Evolutionary conservation across 768 basidiomycete genomes (phyloP).

Genomic region (Termitomyces sp.): DNA sequence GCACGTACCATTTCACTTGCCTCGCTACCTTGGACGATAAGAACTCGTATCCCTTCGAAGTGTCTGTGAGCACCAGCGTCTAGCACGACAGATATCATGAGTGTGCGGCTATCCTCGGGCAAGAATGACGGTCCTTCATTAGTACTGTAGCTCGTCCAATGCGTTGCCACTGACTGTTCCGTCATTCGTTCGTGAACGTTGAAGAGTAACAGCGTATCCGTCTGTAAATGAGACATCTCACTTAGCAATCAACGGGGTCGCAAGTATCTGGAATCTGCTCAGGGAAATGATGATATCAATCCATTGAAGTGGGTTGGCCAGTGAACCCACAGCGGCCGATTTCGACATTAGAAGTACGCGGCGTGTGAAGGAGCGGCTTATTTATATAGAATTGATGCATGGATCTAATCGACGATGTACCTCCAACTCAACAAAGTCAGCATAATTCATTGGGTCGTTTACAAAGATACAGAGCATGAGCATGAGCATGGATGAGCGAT

Average conservation of each 20-base stretch:
- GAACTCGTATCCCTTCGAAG: slow-evolving; percentile 6
- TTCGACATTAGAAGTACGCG: not conserved
- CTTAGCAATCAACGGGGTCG: not conserved
- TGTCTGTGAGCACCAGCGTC: slow-evolving; percentile 4
- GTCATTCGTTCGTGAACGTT: not conserved
- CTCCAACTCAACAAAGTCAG: not conserved
- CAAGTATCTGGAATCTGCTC: not conserved
- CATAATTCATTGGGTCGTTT: not conserved
- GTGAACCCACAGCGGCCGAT: not conserved
- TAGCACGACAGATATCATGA: slow-evolving; percentile 7
- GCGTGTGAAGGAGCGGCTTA: not conserved
- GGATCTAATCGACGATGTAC: no score
- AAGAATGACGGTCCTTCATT: slow-evolving; percentile 5
- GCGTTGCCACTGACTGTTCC: not conserved
- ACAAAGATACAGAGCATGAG: not conserved
- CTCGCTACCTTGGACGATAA: not conserved
- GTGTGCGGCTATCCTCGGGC: slow-evolving; percentile 3
- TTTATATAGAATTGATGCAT: not conserved
- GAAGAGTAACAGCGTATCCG: not conserved
- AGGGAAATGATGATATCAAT: not conserved
- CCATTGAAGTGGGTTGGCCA: not conserved
- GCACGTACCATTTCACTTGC: not conserved
- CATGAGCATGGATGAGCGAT: not conserved
- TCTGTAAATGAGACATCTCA: slow-evolving; percentile 2
- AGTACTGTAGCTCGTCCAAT: slow-evolving; percentile 3